Evolutionary conservation across 805 yeast genomes (phyloP), one percentile per base, ranked within the genome.

Genomic region (Barnettozyma vustinii): DNA sequence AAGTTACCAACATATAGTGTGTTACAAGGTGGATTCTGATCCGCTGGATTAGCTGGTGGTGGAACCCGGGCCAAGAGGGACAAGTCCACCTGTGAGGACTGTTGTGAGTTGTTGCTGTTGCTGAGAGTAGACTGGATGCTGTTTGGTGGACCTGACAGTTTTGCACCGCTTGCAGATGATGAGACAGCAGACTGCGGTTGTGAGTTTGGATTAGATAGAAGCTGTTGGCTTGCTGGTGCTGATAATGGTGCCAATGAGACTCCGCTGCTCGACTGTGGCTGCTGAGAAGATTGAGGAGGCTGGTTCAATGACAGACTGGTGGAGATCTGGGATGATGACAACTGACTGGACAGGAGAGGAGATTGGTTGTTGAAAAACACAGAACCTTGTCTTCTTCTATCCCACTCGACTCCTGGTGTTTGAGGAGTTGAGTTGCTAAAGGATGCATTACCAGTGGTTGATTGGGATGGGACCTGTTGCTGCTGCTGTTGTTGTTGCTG

Each of bases 1-100:
- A 94, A 75, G 65, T 94, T 94, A 18, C 99, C 99, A 43, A 94
- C 99, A 61, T 94, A 94, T 49, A 94, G 72, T 0, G 99, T 94
- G 66, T 94, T 94, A 70, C 99, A 94, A 8, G 99, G 99, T 4
- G 99, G 98, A 63, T 94, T 94, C 69, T 94, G 99, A 67, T 94
- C 99, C 2, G 99, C 98, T 7, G 99, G 99, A 61, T 92, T 92
- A 1, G 96, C 96, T 7, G 95, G 96, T 5, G 92, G 90, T 13
- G 94, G 95, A 27, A 87, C 90, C 55, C 89, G 70, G 0, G 92
- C 90, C 43, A 87, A 68, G 42, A 86, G 69, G 0, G 90, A 83
- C 53, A 86, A 71, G 62, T 86, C 94, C 70, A 77, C 72, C 48
- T 72, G 75, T 7, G 75, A 68, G 0, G 64, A 51, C 18, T 50